Evolutionary conservation across 1,139 yeast genomes (phyloP).

Genomic region (Pichia sp.): DNA sequence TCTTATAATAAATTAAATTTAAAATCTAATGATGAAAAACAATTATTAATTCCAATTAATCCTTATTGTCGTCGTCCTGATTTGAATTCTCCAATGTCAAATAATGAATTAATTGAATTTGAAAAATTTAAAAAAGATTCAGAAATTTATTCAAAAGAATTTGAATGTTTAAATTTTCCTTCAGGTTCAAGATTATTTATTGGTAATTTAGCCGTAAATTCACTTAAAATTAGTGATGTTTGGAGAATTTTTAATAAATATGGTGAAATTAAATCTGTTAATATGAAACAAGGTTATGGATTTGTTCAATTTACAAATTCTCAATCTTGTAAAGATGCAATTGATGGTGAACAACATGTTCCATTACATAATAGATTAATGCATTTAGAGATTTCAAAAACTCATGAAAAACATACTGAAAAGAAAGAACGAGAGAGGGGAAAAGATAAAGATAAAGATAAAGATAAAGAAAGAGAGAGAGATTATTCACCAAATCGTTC

Average conservation of each 20-base stretch:
- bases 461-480: too few relatives aligned
- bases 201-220: slow-evolving; percentile 75
- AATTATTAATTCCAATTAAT: slow-evolving; percentile 41
- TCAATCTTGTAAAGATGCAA: slow-evolving; percentile 51
- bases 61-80: slow-evolving; percentile 55
- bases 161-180: slow-evolving; percentile 67
- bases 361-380: slow-evolving; percentile 58
- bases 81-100: slow-evolving; percentile 47
- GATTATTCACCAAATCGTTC: too few relatives aligned
- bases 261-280: slow-evolving; percentile 72
- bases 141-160: slow-evolving; percentile 38
- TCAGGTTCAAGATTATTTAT: slow-evolving; percentile 74
- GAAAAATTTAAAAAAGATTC: slow-evolving; percentile 46
- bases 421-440: too few relatives aligned
- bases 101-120: slow-evolving; percentile 48
- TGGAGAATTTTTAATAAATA: slow-evolving; percentile 57
- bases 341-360: slow-evolving; percentile 56
- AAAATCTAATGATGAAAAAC: slow-evolving; percentile 30
- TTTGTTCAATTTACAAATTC: slow-evolving; percentile 85
- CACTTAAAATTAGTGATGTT: slow-evolving; percentile 61
- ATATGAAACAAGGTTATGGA: slow-evolving; percentile 76
- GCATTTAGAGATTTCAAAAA: slow-evolving; percentile 73
- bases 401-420: slow-evolving; percentile 38
- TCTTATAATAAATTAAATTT: slow-evolving; percentile 29
- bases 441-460: too few relatives aligned